Percentiles rank a stretch among this genome's conserved stretches.
Conservation (phyloP, 108 stramenopile species). For the Licmophora abbreviata region DNA sequence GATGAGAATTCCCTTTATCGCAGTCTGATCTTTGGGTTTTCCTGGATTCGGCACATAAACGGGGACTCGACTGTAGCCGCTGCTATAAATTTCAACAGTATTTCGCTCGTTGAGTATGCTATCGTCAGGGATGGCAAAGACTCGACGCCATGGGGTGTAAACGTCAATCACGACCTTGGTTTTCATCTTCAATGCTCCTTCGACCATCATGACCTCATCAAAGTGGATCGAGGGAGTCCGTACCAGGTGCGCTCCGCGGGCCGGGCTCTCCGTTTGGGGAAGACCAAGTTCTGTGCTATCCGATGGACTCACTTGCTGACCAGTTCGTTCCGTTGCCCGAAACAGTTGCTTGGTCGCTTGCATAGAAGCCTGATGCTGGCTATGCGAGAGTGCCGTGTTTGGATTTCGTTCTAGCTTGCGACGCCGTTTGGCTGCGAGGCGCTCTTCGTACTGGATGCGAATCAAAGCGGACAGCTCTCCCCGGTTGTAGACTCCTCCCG, state of each 20-base stretch:
- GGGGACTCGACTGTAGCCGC: slow-evolving; percentile 67
- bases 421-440: slow-evolving; percentile 32
- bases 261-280: neutral
- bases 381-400: slow-evolving; percentile 20
- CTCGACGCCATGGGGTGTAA: slow-evolving; percentile 39
- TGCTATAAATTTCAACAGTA: slow-evolving; percentile 50
- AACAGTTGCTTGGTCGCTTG: neutral
- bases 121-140: slow-evolving; percentile 47
- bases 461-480: slow-evolving; percentile 68
- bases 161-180: slow-evolving; percentile 55
- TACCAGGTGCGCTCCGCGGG: no score
- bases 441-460: slow-evolving; percentile 76
- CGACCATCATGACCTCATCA: slow-evolving; percentile 67
- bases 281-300: neutral
- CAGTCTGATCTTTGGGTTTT: slow-evolving; percentile 17
- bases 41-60: slow-evolving; percentile 27
- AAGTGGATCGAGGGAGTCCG: slow-evolving; percentile 21
- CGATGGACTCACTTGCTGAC: neutral
- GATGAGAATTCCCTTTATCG: slow-evolving; percentile 45
- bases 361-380: slow-evolving; percentile 18
- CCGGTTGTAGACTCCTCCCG: slow-evolving; percentile 29
- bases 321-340: neutral
- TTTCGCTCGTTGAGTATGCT: slow-evolving; percentile 46
- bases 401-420: slow-evolving; percentile 16
- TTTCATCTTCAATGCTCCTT: slow-evolving; percentile 72